Evolutionary conservation across 257 asterid genomes (phyloP).

Genomic region (Capsicum rhomboideum): DNA sequence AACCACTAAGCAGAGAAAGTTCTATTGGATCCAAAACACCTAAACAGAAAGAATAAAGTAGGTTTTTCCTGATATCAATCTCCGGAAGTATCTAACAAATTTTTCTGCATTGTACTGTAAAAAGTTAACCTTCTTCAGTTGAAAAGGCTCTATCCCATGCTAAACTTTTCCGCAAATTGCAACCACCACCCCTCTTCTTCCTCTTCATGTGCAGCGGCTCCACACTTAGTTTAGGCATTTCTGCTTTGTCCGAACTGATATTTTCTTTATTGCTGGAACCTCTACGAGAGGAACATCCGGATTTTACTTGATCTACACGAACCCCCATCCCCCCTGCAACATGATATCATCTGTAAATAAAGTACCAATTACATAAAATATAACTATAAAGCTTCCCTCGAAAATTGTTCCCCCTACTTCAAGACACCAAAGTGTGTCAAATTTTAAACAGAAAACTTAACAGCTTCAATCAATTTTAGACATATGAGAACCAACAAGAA

Average conservation of each 20-base stretch:
- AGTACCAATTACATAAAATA: neutral
- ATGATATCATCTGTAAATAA: neutral
- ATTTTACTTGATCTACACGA: slow-evolving; percentile 23
- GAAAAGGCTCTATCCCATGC: slow-evolving; percentile 95
- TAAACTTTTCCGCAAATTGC: slow-evolving; percentile 76
- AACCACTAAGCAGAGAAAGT: slow-evolving; percentile 67
- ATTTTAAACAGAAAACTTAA: neutral
- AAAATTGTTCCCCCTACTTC: neutral
- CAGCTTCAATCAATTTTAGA: neutral
- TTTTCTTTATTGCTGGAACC: slow-evolving; percentile 59
- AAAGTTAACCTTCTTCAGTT: slow-evolving; percentile 70
- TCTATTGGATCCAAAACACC: slow-evolving; percentile 87
- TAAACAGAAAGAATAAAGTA: slow-evolving; percentile 6
- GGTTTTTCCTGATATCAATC: neutral
- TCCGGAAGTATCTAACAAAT: neutral
- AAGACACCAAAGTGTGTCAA: neutral
- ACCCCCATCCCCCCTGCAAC: slow-evolving; percentile 31
- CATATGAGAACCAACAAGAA: neutral
- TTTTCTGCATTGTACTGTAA: neutral
- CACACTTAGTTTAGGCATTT: slow-evolving; percentile 46
- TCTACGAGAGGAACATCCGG: slow-evolving; percentile 24
- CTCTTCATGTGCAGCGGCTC: slow-evolving; percentile 83
- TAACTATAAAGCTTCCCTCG: neutral
- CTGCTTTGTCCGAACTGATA: slow-evolving; percentile 41
- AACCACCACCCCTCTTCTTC: slow-evolving; percentile 69